phyloP scores from a whole-genome alignment of 2,329 filamentous ascomycete genomes.

The Fusarium sororula region DNA sequence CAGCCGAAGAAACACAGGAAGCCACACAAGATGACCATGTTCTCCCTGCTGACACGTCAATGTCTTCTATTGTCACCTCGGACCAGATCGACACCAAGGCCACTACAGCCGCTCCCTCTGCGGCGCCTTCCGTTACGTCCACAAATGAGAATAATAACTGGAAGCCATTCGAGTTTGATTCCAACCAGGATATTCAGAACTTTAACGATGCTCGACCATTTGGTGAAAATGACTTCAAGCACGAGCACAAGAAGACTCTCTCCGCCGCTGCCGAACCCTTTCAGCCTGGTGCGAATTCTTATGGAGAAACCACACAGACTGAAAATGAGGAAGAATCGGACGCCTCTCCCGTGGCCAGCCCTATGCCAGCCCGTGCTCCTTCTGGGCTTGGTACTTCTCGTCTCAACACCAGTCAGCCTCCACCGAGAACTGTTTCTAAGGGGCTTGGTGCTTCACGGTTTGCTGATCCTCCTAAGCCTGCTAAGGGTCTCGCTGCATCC shows the following conservation, averaged over 20 bases:
- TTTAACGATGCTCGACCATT: slow-evolving; percentile 64
- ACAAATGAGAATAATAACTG: slow-evolving; percentile 57
- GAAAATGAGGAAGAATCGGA: slow-evolving; percentile 36
- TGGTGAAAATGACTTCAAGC: slow-evolving; percentile 55
- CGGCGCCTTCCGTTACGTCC: slow-evolving; percentile 63
- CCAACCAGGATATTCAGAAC: slow-evolving; percentile 55
- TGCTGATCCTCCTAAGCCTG: slow-evolving; percentile 55
- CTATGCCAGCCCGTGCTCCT: slow-evolving; percentile 31
- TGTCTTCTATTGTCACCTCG: slow-evolving; percentile 63
- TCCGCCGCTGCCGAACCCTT: slow-evolving; percentile 79
- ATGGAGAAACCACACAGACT: slow-evolving; percentile 36
- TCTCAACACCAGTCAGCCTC: slow-evolving; percentile 31
- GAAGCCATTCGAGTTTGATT: slow-evolving; percentile 70
- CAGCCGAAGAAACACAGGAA: slow-evolving; percentile 20
- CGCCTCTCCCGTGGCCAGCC: slow-evolving; percentile 33
- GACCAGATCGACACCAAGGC: slow-evolving; percentile 64
- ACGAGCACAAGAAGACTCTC: slow-evolving; percentile 58
- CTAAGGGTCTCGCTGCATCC: slow-evolving; percentile 54
- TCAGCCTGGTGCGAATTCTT: slow-evolving; percentile 54
- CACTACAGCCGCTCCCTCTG: slow-evolving; percentile 62
- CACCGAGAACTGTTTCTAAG: slow-evolving; percentile 47
- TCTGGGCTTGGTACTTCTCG: slow-evolving; percentile 35
- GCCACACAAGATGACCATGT: slow-evolving; percentile 49
- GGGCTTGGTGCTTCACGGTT: slow-evolving; percentile 59
- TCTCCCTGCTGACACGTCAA: slow-evolving; percentile 58